These are phyloP conservation scores for Ustilago lituana DNA, from an alignment of 1,284 basidiomycete genomes.

Conservation along the genomic window DNA sequence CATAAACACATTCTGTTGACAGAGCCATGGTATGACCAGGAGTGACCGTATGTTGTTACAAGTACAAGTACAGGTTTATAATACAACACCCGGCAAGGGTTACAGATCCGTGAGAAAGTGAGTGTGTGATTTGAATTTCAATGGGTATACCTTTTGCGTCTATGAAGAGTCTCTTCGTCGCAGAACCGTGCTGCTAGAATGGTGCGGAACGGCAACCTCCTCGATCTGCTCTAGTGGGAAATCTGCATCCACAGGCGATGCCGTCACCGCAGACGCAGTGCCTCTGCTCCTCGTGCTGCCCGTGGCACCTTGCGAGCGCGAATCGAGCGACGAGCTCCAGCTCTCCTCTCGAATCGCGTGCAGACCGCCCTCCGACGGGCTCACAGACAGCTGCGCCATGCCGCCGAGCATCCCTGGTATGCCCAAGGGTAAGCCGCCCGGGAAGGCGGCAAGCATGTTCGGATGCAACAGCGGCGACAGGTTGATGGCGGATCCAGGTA, in stretches of 20 bases:
- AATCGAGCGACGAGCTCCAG: conserved; percentile 45
- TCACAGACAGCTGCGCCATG: conserved; percentile 25
- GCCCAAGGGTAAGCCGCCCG: conserved; percentile 6
- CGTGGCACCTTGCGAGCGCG: conserved; percentile 21
- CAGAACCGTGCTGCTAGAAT: background rate
- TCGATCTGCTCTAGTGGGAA: conserved; percentile 29
- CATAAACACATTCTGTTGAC: too few relatives aligned
- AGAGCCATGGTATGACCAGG: too few relatives aligned
- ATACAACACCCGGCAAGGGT: too few relatives aligned
- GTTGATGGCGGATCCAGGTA: conserved; percentile 13
- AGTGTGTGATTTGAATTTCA: background rate
- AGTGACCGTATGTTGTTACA: too few relatives aligned
- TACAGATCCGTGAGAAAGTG: background rate
- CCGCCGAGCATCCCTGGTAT: conserved; percentile 16
- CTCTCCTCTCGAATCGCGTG: conserved; percentile 55
- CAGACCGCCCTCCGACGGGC: conserved; percentile 43
- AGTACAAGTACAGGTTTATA: too few relatives aligned
- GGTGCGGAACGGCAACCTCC: conserved; percentile 18
- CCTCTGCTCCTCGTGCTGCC: conserved; percentile 28
- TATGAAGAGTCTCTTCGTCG: background rate
- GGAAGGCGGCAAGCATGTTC: conserved; percentile 14
- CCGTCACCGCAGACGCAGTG: conserved; percentile 10
- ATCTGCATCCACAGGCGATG: conserved; percentile 24
- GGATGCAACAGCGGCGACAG: conserved; percentile 24
- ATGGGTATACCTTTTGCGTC: background rate